These are phyloP conservation scores for Paecilomyces sp. DNA, from an alignment of 2,329 filamentous ascomycete species.

Conservation along the genomic window DNA sequence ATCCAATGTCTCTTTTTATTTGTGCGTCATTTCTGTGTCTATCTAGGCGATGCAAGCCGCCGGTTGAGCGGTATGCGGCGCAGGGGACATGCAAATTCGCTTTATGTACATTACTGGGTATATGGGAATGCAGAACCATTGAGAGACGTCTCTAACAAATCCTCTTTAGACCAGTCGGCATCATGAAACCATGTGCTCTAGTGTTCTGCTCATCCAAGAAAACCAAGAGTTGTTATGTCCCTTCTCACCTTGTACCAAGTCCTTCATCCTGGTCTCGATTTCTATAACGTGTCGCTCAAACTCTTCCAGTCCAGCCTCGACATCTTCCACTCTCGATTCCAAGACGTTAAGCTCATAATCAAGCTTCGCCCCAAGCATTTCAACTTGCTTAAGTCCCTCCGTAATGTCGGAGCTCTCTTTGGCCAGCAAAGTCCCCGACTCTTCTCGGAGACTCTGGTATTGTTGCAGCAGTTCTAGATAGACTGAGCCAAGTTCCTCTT, in stretches of 20 bases:
- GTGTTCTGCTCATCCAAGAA: slow-evolving; percentile 42
- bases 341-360: slow-evolving; percentile 86
- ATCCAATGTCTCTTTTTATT: background rate
- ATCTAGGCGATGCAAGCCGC: background rate
- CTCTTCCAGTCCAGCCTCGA: slow-evolving; percentile 72
- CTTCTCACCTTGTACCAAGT: slow-evolving; percentile 56
- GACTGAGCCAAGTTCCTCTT: slow-evolving; percentile 57
- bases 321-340: slow-evolving; percentile 73
- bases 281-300: slow-evolving; percentile 73
- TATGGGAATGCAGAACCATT: slow-evolving; percentile 1
- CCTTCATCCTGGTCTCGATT: slow-evolving; percentile 57
- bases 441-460: slow-evolving; percentile 60
- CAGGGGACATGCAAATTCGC: background rate
- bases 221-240: slow-evolving; percentile 57
- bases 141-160: background rate
- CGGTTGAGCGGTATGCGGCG: background rate
- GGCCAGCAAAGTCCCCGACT: slow-evolving; percentile 60
- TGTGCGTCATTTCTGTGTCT: background rate
- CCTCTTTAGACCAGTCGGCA: background rate
- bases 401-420: slow-evolving; percentile 62
- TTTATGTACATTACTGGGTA: slow-evolving; percentile 4
- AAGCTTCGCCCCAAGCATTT: slow-evolving; percentile 72
- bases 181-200: slow-evolving; percentile 13
- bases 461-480: slow-evolving; percentile 65
- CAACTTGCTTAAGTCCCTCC: slow-evolving; percentile 70